phyloP scores from a whole-genome alignment of 1,284 basidiomycete species.

The Cryptococcus deneoformans region DNA sequence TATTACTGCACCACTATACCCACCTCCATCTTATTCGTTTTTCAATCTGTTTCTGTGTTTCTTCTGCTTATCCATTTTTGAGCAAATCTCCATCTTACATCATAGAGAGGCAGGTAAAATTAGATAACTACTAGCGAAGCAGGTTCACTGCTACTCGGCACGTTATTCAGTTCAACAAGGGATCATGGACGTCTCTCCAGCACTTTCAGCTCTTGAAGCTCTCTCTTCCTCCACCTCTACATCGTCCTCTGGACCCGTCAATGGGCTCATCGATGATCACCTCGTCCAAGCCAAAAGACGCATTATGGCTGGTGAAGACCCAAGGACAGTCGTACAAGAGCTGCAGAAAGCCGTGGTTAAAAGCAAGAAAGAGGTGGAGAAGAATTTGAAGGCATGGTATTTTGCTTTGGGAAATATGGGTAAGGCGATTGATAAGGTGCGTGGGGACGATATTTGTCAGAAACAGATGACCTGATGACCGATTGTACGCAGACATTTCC shows the following conservation, averaged over 20 bases:
- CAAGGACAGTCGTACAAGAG: constrained; percentile 56
- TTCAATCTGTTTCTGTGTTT: too few relatives aligned
- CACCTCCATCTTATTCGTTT: too few relatives aligned
- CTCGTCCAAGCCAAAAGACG: constrained; percentile 60
- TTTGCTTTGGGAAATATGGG: constrained; percentile 69
- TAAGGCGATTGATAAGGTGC: constrained; percentile 84
- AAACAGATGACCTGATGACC: neutral
- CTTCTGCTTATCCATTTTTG: too few relatives aligned
- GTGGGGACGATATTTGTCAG: neutral
- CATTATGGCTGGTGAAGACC: constrained; percentile 57
- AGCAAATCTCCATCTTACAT: too few relatives aligned
- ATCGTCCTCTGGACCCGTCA: constrained; percentile 64
- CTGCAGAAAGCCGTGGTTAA: constrained; percentile 62
- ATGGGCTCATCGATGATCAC: constrained; percentile 61
- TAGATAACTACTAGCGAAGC: too few relatives aligned
- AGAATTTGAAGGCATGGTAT: constrained; percentile 83
- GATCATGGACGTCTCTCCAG: constrained; percentile 29
- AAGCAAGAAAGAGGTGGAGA: constrained; percentile 79
- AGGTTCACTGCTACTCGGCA: too few relatives aligned
- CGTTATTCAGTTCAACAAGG: too few relatives aligned
- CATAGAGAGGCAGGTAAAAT: too few relatives aligned
- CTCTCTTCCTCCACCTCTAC: constrained; percentile 56
- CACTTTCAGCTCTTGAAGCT: constrained; percentile 38
- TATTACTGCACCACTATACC: too few relatives aligned
- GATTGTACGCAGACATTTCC: constrained; percentile 32